Evolutionary conservation across 2,329 filamentous ascomycete genomes (phyloP).

Genomic region (Mollisia scopiformis): DNA sequence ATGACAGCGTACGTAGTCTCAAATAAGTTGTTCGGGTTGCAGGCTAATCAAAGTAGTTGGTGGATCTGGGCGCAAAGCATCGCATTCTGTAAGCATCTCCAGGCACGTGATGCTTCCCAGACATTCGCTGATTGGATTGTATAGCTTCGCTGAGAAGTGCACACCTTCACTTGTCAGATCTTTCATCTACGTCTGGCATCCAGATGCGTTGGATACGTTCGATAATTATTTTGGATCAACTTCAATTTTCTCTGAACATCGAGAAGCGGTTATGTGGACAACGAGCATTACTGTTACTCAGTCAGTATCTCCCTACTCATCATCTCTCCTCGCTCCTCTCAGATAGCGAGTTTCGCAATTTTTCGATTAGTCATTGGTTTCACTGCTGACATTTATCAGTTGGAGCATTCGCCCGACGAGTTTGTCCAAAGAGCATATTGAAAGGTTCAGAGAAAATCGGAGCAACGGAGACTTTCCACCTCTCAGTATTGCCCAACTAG

Average conservation of each 20-base stretch:
- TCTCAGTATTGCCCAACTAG: conserved; percentile 15
- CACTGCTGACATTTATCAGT: not conserved
- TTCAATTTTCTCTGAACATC: conserved; percentile 17
- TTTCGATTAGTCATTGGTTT: too few species aligned
- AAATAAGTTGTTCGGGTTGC: not conserved
- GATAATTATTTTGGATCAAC: conserved; percentile 25
- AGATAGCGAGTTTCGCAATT: too few species aligned
- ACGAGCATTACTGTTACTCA: conserved; percentile 28
- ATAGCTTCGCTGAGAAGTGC: conserved; percentile 25
- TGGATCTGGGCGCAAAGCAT: conserved; percentile 23
- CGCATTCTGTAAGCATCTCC: conserved; percentile 22
- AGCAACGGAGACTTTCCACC: conserved; percentile 26
- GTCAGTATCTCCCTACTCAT: not conserved
- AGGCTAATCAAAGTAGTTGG: conserved; percentile 15
- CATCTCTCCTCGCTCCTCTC: too few species aligned
- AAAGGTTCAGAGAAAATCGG: conserved; percentile 18
- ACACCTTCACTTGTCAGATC: conserved; percentile 21
- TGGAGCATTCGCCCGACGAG: conserved; percentile 19
- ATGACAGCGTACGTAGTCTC: conserved; percentile 19
- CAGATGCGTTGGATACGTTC: conserved; percentile 25
- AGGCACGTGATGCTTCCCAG: not conserved
- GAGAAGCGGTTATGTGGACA: conserved; percentile 20
- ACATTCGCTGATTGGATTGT: not conserved
- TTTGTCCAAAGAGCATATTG: conserved; percentile 4
- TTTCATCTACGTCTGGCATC: conserved; percentile 29